These are phyloP conservation scores for Cladochytrium replicatum DNA, from an alignment of 192 early-diverging fungal species.

Conservation along the genomic window DNA sequence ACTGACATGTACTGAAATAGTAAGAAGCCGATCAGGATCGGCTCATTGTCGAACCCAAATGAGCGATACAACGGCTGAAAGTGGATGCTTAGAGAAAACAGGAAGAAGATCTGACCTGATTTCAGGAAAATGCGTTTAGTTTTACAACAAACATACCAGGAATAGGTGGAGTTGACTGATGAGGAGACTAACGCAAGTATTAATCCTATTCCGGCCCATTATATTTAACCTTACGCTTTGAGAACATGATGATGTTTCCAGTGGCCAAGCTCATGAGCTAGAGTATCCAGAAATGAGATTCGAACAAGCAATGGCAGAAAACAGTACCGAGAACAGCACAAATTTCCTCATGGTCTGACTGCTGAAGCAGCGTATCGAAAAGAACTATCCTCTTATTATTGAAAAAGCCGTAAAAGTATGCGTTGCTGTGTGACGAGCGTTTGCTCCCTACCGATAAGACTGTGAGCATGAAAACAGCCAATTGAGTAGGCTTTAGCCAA, in stretches of 20 bases:
- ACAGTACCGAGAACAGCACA: constrained; percentile 79
- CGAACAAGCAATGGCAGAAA: not conserved
- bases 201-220: too few relatives aligned
- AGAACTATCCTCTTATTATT: constrained; percentile 96
- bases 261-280: constrained; percentile 92
- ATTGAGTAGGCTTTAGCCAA: too few relatives aligned
- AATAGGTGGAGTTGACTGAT: constrained; percentile 71
- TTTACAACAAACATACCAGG: constrained; percentile 38
- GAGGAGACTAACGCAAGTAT: too few relatives aligned
- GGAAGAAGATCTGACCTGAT: constrained; percentile 36
- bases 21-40: constrained; percentile 80
- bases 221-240: too few relatives aligned
- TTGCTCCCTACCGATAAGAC: constrained; percentile 41
- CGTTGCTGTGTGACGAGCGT: constrained; percentile 85
- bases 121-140: not conserved
- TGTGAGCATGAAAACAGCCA: not conserved
- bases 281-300: not conserved
- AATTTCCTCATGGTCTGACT: constrained; percentile 74
- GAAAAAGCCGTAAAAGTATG: constrained; percentile 93
- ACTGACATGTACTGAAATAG: too few relatives aligned
- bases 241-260: constrained; percentile 83
- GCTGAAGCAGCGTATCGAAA: constrained; percentile 85
- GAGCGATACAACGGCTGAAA: constrained; percentile 65
- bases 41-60: constrained; percentile 73
- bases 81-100: constrained; percentile 68